Conservation (phyloP, 208 protist genomes). For the Acanthamoeba triangularis region DNA sequence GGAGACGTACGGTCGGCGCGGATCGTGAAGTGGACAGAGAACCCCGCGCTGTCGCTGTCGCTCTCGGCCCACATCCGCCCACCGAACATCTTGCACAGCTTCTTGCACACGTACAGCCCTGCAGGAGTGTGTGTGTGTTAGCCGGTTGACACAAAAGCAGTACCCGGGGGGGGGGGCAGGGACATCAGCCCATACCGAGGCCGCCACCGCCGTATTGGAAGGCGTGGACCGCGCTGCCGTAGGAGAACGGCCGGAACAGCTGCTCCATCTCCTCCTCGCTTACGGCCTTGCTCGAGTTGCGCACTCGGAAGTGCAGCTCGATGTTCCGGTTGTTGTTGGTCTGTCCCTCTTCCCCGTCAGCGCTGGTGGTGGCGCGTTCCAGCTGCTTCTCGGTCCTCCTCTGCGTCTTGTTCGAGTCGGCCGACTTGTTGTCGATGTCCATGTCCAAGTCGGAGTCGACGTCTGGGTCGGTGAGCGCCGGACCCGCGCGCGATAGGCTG, state of each 20-base stretch:
- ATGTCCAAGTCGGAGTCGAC: background rate
- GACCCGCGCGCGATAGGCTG: background rate
- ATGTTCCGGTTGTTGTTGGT: background rate
- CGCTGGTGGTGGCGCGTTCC: background rate
- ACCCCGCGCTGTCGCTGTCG: background rate
- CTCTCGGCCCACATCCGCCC: conserved; percentile 30
- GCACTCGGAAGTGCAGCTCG: conserved; percentile 56
- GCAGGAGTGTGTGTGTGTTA: background rate
- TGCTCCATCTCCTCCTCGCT: conserved; percentile 14
- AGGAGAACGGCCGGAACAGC: conserved; percentile 61
- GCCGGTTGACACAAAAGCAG: background rate
- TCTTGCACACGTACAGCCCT: conserved; percentile 59
- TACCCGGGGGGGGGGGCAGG: background rate
- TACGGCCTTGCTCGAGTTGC: background rate
- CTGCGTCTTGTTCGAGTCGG: background rate
- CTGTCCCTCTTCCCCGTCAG: background rate
- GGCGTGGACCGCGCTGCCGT: conserved; percentile 41
- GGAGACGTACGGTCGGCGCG: background rate
- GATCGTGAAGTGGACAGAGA: conserved; percentile 37
- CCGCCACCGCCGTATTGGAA: conserved; percentile 64
- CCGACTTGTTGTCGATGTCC: background rate
- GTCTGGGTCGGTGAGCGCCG: background rate
- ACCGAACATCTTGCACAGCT: conserved; percentile 39
- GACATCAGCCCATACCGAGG: background rate
- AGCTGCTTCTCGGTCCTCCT: background rate